Base-by-base conservation (phyloP, 2,329 filamentous ascomycete species). In the Fusarium praegraminearum region DNA sequence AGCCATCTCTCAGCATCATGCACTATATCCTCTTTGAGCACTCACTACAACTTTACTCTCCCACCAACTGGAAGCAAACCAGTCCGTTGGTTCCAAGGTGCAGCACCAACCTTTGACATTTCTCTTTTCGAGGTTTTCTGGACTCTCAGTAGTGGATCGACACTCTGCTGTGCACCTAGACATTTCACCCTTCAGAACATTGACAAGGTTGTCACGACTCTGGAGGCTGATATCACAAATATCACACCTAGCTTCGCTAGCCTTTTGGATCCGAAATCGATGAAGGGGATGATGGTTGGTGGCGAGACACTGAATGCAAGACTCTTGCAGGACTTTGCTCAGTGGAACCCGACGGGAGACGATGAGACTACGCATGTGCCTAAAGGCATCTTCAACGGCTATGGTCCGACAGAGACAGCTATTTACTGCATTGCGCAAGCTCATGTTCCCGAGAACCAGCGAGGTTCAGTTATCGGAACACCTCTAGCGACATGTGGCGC, bases 41-140 rank as follows among this genome's bases (percentile, higher is more conserved):
- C 22, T 5, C 65, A 69, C 26, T 68, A 55, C 15, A 38, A 41
- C 2, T 68, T 60, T 9, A 20, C 46, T 7, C 18, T 2, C 18
- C 24, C 47, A 8, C 32, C 26, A 4, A 2, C 12, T 2, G 13
- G 16, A 4, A 32, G 12, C 9, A 45, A 46, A 7, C 53, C 44
- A 10, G 41, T 65, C 2, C 24, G 65, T 20, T 68, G 65, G 65
- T 68, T 68, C 2, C 65, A 68, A 13, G 65, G 65, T 0, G 65
- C 65, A 2, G 59, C 65, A 7, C 65, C 65, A 0, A 68, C 65
- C 0, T 68, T 68, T 26, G 65, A 68, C 15, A 68, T 68, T 1
- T 68, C 65, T 0, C 59, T 68, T 1, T 68, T 68, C 0, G 65
- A 68, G n/a, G 65, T 60, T 1, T 60, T 68, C 10, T 68, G 65